Evolutionary conservation across 495 filamentous ascomycete genomes (phyloP), one percentile per base, ranked within the genome.

Genomic region (Penicillium psychrofluorescens): DNA sequence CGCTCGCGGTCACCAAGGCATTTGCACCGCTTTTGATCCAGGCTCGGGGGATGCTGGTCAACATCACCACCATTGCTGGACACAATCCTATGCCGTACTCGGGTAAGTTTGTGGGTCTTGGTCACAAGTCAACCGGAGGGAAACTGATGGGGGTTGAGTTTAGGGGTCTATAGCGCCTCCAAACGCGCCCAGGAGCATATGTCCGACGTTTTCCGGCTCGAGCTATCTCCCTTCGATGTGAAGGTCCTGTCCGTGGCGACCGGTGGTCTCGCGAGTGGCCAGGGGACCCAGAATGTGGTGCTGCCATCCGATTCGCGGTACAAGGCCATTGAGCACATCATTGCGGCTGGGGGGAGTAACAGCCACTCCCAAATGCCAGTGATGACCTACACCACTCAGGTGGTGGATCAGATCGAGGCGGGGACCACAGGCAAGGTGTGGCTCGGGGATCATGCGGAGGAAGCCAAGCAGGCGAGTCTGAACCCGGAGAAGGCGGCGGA

Each of bases 31-130:
- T 74, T 39, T 64, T 84, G 2, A 70, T 76, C 28, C 62, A 61
- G 15, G 65, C 77, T 6, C 67, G 64, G 37, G 77, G 78, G 0
- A 58, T 70, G 2, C 68, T 84, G 46, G 64, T 81, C 48, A 81
- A 82, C 36, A 47, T 71, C 71, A 46, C 67, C 65, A 33, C 56
- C n/a, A 35, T 74, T 66, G 47, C 77, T 74, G 52, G 72, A 11
- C 27, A 48, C 35, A 43, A 37, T 35, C 8, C 14, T n/a, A 14
- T 38, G 29, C 30, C 43, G 8, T 45, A 35, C 29, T 34, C 46
- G 39, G 44, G 44, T 44, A 11, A 12, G 37, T 46, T n/a, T 14
- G 11, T 37, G 39, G 30, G 39, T 4, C n/a, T n/a, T n/a, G n/a
- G n/a, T n/a, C n/a, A n/a, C n/a, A 28, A 46, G 3, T 31, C 10